Percentiles rank a stretch among this genome's conserved stretches.
phyloP scores from a whole-genome alignment of 257 asterid genomes.

The Parsonsia alboflavescens region DNA sequence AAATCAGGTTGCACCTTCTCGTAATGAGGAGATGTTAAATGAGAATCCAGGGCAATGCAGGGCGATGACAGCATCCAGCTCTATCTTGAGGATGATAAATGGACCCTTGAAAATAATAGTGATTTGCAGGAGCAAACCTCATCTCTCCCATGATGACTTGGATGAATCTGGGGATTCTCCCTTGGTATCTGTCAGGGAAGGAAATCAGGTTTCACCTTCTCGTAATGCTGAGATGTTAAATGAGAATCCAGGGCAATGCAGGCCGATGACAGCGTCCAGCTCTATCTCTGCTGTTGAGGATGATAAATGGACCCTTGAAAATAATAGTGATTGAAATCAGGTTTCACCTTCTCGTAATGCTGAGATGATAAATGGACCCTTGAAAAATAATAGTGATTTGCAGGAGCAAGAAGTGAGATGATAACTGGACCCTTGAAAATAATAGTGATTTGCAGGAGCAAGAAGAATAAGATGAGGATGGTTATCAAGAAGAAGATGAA shows the following conservation, averaged over 20 bases:
- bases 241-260: conserved; percentile 42
- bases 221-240: conserved; percentile 37
- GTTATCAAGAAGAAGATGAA: conserved; percentile 86
- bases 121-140: too few relatives aligned
- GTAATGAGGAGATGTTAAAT: conserved; percentile 34
- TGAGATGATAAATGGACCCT: too few relatives aligned
- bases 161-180: conserved; percentile 81
- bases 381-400: too few relatives aligned
- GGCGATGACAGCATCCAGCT: conserved; percentile 30
- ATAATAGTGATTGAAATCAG: too few relatives aligned
- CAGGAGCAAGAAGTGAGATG: too few relatives aligned
- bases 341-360: too few relatives aligned
- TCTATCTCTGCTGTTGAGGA: conserved; percentile 62
- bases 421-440: too few relatives aligned
- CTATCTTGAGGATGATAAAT: too few relatives aligned
- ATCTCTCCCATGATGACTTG: conserved; percentile 88
- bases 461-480: conserved; percentile 93
- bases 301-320: conserved; percentile 83
- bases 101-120: too few relatives aligned
- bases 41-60: conserved; percentile 42
- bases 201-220: conserved; percentile 29
- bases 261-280: conserved; percentile 30
- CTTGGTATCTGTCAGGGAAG: conserved; percentile 42
- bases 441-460: conserved; percentile 58
- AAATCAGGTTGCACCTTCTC: conserved; percentile 31